phyloP scores from a whole-genome alignment of 2,329 filamentous ascomycete species.

The Beauveria sp. region DNA sequence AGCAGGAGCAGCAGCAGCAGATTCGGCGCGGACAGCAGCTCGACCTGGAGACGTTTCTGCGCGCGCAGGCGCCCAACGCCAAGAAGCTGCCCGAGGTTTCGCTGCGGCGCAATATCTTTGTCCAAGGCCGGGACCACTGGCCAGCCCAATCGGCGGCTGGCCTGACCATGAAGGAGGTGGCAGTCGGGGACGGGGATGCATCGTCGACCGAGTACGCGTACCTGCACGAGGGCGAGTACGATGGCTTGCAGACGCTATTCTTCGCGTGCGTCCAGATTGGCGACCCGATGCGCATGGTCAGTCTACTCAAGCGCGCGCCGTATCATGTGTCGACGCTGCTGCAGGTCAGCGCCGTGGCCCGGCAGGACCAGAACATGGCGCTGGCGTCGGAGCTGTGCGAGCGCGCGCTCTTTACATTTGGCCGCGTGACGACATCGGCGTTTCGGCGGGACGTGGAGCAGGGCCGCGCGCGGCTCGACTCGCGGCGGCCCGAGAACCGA shows the following conservation, averaged over 20 bases:
- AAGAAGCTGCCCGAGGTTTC: slow-evolving; percentile 64
- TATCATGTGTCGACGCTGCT: slow-evolving; percentile 94
- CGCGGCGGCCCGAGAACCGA: slow-evolving; percentile 75
- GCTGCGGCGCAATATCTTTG: slow-evolving; percentile 71
- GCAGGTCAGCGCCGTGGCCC: slow-evolving; percentile 85
- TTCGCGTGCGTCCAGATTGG: slow-evolving; percentile 72
- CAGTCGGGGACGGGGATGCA: slow-evolving; percentile 34
- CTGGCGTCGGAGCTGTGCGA: slow-evolving; percentile 83
- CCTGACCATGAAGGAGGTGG: slow-evolving; percentile 65
- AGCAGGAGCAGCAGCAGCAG: slow-evolving; percentile 22
- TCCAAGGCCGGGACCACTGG: slow-evolving; percentile 84
- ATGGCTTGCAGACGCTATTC: slow-evolving; percentile 68
- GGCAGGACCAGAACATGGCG: slow-evolving; percentile 82
- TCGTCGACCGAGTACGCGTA: slow-evolving; percentile 65
- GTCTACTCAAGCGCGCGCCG: slow-evolving; percentile 51
- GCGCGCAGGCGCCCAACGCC: slow-evolving; percentile 41
- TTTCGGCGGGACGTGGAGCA: slow-evolving; percentile 70
- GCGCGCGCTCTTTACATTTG: slow-evolving; percentile 85
- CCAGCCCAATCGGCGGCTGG: slow-evolving; percentile 72
- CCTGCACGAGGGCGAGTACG: slow-evolving; percentile 66
- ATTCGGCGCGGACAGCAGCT: slow-evolving; percentile 35
- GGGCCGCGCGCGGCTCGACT: slow-evolving; percentile 75
- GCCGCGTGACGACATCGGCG: slow-evolving; percentile 75
- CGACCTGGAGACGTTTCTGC: slow-evolving; percentile 49
- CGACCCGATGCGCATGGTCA: slow-evolving; percentile 75